Evolutionary conservation across 371 early-diverging fungal genomes (phyloP).

Genomic region (Coemansia linderi): DNA sequence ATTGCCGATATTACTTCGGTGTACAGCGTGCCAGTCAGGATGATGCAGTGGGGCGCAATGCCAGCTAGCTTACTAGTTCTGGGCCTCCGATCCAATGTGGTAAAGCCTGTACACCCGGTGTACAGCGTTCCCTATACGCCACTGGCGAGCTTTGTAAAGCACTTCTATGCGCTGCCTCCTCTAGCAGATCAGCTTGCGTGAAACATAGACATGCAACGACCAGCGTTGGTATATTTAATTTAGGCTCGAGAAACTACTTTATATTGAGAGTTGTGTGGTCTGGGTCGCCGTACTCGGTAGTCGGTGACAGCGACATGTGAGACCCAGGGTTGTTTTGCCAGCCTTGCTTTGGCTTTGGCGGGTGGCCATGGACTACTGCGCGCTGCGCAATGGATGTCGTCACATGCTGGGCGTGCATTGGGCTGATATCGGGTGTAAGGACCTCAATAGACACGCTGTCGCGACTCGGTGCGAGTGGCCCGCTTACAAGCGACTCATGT

Average conservation of each 20-base stretch:
- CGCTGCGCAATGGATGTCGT: constrained; percentile 23
- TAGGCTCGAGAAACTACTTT: background rate
- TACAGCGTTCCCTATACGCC: constrained; percentile 58
- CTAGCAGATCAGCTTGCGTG: constrained; percentile 11
- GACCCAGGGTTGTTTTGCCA: background rate
- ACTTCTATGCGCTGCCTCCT: constrained; percentile 41
- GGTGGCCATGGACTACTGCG: constrained; percentile 21
- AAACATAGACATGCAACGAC: background rate
- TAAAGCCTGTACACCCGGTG: constrained; percentile 64
- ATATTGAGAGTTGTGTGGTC: constrained; percentile 1
- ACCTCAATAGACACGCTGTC: constrained; percentile 15
- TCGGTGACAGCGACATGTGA: background rate
- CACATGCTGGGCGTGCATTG: constrained; percentile 23
- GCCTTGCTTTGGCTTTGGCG: background rate
- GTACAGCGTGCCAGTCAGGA: constrained; percentile 59
- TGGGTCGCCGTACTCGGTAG: background rate
- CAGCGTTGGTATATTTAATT: background rate
- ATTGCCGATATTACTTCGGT: constrained; percentile 49
- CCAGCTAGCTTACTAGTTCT: constrained; percentile 16
- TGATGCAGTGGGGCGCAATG: constrained; percentile 59
- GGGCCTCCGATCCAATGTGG: constrained; percentile 17
- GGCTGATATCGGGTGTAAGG: constrained; percentile 17
- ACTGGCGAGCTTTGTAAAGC: constrained; percentile 40
- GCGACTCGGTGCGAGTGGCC: background rate
- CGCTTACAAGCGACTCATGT: constrained; percentile 9